A percentile compares a stretch with the other conserved stretches of the same genome.
These are phyloP conservation scores for Spinellus fusiger DNA, from an alignment of 192 early-diverging fungal species.

Conservation along the genomic window DNA sequence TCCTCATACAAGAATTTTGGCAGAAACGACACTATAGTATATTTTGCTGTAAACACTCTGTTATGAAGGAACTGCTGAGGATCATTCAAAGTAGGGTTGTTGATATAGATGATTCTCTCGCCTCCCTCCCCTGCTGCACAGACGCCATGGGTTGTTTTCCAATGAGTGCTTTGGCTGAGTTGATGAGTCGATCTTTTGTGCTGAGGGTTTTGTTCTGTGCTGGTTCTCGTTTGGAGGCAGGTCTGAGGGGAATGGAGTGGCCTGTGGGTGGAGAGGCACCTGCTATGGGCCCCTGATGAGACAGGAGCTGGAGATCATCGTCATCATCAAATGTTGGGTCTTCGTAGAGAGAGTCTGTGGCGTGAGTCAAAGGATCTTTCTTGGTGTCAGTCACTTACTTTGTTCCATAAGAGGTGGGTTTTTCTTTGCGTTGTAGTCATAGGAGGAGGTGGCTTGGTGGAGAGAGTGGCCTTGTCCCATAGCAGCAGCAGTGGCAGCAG, in stretches of 20 bases:
- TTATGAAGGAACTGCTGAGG: constrained; percentile 87
- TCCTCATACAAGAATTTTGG: constrained; percentile 96
- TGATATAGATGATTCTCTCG: constrained; percentile 82
- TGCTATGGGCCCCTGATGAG: constrained; percentile 12
- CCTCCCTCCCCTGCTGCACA: constrained; percentile 6
- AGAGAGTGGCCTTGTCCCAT: background rate
- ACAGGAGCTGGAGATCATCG: constrained; percentile 15
- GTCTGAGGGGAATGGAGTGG: background rate
- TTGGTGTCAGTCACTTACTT: background rate
- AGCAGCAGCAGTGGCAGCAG: background rate
- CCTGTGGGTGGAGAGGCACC: background rate
- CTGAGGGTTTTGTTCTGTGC: background rate
- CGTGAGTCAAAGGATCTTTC: background rate
- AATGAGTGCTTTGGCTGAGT: background rate
- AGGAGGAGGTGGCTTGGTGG: constrained; percentile 2
- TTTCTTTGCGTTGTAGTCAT: constrained; percentile 6
- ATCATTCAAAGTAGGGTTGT: constrained; percentile 74
- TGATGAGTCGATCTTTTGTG: background rate
- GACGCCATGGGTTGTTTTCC: too few relatives aligned
- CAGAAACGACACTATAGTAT: constrained; percentile 85
- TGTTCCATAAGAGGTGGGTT: too few relatives aligned
- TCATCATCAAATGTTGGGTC: constrained; percentile 18
- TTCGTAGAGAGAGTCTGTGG: constrained; percentile 14
- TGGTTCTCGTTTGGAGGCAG: background rate
- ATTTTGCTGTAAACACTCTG: constrained; percentile 92